These are phyloP conservation scores for Adiantum capillusveneris DNA, from an alignment of 75 land plant genomes.

Conservation along the genomic window DNA sequence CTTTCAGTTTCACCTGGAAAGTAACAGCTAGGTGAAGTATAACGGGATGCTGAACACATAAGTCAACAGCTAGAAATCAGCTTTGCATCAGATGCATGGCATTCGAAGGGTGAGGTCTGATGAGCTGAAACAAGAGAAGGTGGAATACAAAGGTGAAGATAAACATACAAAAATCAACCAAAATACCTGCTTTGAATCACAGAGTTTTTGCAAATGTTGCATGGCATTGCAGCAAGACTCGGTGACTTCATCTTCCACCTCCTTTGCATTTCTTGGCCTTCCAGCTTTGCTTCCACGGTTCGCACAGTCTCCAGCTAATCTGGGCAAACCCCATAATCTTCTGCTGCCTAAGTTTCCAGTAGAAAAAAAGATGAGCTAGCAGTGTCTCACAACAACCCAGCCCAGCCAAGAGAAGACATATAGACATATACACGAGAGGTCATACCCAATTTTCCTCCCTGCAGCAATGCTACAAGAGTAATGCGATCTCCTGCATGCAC, in stretches of 20 bases:
- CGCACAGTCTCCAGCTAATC: constrained; percentile 61
- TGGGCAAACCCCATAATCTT: constrained; percentile 46
- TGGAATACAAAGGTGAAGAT: too few relatives aligned
- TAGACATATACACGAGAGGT: neutral
- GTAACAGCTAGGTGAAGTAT: neutral
- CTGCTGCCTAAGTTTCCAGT: neutral
- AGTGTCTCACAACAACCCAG: too few relatives aligned
- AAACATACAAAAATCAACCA: too few relatives aligned
- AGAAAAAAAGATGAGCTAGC: too few relatives aligned
- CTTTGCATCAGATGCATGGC: too few relatives aligned
- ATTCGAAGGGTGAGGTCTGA: too few relatives aligned
- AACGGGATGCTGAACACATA: neutral
- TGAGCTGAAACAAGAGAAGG: too few relatives aligned
- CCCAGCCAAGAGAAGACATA: neutral
- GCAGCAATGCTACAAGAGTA: constrained; percentile 48
- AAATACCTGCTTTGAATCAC: constrained; percentile 59
- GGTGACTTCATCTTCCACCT: constrained; percentile 46
- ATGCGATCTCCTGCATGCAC: constrained; percentile 77
- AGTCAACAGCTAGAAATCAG: too few relatives aligned
- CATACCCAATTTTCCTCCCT: neutral
- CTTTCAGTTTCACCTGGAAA: constrained; percentile 53
- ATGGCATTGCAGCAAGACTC: constrained; percentile 56
- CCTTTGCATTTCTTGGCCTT: constrained; percentile 20
- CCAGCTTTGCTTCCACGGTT: constrained; percentile 22
- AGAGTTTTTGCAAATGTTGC: constrained; percentile 53